phyloP scores from a whole-genome alignment of 257 asterid genomes.

The Nicotiana undulata region DNA sequence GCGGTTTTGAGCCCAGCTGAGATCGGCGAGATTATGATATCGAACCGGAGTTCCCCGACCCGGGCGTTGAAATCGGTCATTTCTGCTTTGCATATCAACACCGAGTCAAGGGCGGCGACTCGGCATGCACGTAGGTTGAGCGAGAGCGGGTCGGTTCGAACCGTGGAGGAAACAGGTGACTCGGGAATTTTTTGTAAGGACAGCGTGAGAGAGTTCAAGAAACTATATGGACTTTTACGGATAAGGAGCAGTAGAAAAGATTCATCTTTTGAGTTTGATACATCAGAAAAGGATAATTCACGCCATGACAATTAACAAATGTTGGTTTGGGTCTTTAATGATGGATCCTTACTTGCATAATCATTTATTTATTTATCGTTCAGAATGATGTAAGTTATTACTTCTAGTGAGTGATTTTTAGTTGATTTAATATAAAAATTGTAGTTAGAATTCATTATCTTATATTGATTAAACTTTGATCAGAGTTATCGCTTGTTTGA shows the following conservation, averaged over 20 bases:
- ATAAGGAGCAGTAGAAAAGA: slow-evolving; percentile 50
- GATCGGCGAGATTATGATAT: slow-evolving; percentile 76
- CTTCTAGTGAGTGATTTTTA: background rate
- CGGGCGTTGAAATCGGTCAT: slow-evolving; percentile 76
- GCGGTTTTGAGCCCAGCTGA: slow-evolving; percentile 79
- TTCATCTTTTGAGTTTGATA: slow-evolving; percentile 38
- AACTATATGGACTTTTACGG: slow-evolving; percentile 62
- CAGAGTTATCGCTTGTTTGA: background rate
- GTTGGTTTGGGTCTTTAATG: background rate
- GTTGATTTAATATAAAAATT: background rate
- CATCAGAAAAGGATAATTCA: slow-evolving; percentile 37
- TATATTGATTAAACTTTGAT: background rate
- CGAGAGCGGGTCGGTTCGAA: slow-evolving; percentile 40
- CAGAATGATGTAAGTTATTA: background rate
- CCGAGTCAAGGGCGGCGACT: slow-evolving; percentile 21
- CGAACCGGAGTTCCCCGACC: slow-evolving; percentile 80
- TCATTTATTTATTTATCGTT: background rate
- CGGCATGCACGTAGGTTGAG: slow-evolving; percentile 38
- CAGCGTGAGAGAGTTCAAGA: slow-evolving; percentile 54
- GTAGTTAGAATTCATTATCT: background rate
- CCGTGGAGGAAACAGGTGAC: slow-evolving; percentile 36
- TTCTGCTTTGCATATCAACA: slow-evolving; percentile 58
- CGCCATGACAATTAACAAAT: background rate
- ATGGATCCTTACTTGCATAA: background rate
- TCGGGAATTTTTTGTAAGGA: slow-evolving; percentile 35